A percentile compares a stretch with the other conserved stretches of the same genome.
phyloP scores from a whole-genome alignment of 345 rosid genomes.

The Ceriops zippeliana region DNA sequence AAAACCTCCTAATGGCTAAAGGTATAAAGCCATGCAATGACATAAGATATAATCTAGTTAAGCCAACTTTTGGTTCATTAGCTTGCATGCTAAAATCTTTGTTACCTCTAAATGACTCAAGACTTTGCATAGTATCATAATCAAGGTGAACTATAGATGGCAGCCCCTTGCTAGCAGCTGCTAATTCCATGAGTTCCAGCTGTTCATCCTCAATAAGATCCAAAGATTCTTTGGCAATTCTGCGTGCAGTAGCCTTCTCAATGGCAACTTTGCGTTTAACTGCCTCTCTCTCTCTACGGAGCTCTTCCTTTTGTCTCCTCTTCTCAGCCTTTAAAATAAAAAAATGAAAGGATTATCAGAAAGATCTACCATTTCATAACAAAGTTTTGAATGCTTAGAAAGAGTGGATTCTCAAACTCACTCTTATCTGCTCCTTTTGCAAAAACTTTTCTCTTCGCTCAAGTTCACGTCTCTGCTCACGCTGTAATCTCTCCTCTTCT shows the following conservation, averaged over 20 bases:
- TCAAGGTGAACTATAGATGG: slow-evolving; percentile 72
- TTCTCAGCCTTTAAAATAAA: slow-evolving; percentile 71
- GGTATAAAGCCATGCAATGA: no score
- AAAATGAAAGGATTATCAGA: background rate
- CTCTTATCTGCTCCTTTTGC: slow-evolving; percentile 72
- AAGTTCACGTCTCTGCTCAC: slow-evolving; percentile 89
- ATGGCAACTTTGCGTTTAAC: slow-evolving; percentile 79
- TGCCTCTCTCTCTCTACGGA: slow-evolving; percentile 80
- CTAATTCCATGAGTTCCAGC: slow-evolving; percentile 97
- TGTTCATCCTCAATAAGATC: slow-evolving; percentile 99
- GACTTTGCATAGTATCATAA: slow-evolving; percentile 76
- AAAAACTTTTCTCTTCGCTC: slow-evolving; percentile 89
- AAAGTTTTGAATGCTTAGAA: background rate
- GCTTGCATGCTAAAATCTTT: background rate
- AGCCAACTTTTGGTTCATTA: no score
- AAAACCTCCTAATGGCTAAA: no score
- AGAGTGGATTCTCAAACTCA: slow-evolving; percentile 27
- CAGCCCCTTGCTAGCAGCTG: slow-evolving; percentile 79
- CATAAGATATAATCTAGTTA: no score
- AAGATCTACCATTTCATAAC: background rate
- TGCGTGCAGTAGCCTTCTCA: slow-evolving; percentile 98
- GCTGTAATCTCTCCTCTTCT: slow-evolving; percentile 83
- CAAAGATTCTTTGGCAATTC: slow-evolving; percentile 94
- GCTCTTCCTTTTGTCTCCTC: slow-evolving; percentile 80
- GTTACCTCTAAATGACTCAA: slow-evolving; percentile 77